Evolutionary conservation across 257 asterid genomes (phyloP), one percentile per base, ranked within the genome.

Genomic region (Jacaranda mimosifolia): DNA sequence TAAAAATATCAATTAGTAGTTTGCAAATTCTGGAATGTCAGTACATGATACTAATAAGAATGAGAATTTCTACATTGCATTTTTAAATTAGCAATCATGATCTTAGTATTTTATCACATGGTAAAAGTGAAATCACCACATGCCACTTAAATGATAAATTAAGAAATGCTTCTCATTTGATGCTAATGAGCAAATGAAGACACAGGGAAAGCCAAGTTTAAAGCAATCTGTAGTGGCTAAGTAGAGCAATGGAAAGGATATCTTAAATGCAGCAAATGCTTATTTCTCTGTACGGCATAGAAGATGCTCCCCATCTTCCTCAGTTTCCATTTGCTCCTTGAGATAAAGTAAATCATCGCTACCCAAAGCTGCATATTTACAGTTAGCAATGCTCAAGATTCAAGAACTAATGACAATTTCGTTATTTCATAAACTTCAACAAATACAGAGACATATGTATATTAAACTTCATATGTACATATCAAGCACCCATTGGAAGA

Each of bases 261-360:
- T 95, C 84, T 95, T 93, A 83, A 90, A 95, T 72, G 97, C 97
- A 58, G 94, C 96, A 89, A 93, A 93, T 8, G 99, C 99, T 46
- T 97, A 93, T 81, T 93, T 95, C 89, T 95, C 99, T 52, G 99
- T 93, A 72, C 97, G 97, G 58, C 94, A 90, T 69, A 95, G 90
- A 82, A 93, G 94, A 14, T 98, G 98, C 76, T 95, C 99, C 26
- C 98, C 98, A 74, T 95, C 98, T 83, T 95, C 97, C 87, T 95
- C 97, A 21, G 98, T 98, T 84, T 95, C 99, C 97, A 93, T 95
- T 86, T 95, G 98, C 93, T 95, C 99, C 92, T 95, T 95, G 63
- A 95, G 97, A 88, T 95, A 95, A 70, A 95, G 98, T 77, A 95
- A 81, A 86, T 93, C 99, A 88, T 95, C 99, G 74, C 98, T 93